phyloP scores from a whole-genome alignment of 306 rosid genomes.

The Prunus davidiana region DNA sequence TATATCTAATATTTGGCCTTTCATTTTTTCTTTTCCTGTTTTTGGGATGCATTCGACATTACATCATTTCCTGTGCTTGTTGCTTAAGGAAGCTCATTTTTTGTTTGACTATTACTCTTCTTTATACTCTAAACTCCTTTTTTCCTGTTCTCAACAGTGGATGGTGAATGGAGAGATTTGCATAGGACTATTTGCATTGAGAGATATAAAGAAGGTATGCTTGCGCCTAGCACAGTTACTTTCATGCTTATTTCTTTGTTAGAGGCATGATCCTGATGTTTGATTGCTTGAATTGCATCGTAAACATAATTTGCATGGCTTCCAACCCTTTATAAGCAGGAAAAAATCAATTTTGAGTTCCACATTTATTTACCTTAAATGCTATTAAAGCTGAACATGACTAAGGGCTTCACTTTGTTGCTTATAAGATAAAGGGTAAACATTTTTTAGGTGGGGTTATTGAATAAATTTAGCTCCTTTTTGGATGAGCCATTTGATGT shows the following conservation, averaged over 20 bases:
- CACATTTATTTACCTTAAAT: neutral
- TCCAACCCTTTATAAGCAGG: neutral
- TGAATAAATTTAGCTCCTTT: neutral
- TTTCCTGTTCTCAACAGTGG: slow-evolving; percentile 61
- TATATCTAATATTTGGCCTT: neutral
- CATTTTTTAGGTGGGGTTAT: neutral
- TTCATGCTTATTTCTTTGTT: slow-evolving; percentile 8
- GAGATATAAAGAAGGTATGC: slow-evolving; percentile 86
- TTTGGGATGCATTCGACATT: neutral
- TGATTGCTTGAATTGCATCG: neutral
- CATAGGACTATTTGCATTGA: slow-evolving; percentile 90
- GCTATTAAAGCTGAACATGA: slow-evolving; percentile 1
- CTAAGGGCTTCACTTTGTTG: neutral
- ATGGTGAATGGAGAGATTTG: slow-evolving; percentile 99
- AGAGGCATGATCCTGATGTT: slow-evolving; percentile 6
- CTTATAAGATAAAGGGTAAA: neutral
- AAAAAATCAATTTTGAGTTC: neutral
- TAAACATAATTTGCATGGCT: neutral
- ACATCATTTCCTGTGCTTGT: slow-evolving; percentile 1
- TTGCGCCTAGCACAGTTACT: slow-evolving; percentile 15
- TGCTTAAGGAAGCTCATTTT: slow-evolving; percentile 16
- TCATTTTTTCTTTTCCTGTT: neutral
- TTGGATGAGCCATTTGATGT: neutral
- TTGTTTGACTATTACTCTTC: neutral
- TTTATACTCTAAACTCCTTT: neutral